A percentile compares a stretch with the other conserved stretches of the same genome.
Evolutionary conservation across 225 moss, liverwort and hornwort species (phyloP).

Genomic region (Sphagnum contortum): DNA sequence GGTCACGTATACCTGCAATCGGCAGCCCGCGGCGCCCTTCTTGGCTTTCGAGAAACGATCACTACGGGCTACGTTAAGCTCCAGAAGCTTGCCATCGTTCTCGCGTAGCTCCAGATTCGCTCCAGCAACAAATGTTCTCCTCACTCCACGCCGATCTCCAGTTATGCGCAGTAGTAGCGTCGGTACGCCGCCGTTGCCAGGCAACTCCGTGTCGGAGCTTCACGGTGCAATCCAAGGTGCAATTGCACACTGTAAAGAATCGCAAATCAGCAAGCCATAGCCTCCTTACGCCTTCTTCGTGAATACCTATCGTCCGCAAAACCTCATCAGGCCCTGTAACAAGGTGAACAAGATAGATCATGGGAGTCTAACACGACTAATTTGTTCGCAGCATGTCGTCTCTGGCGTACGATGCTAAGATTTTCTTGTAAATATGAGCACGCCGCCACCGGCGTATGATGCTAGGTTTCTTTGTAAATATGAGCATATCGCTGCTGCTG

Average conservation of each 20-base stretch:
- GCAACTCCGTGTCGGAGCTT: slow-evolving; percentile 46
- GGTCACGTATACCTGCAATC: slow-evolving; percentile 3
- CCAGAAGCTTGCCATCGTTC: slow-evolving; percentile 37
- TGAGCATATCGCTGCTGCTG: no score
- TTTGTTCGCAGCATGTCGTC: no score
- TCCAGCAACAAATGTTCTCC: slow-evolving; percentile 28
- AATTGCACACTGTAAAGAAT: slow-evolving; percentile 92
- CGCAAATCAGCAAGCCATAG: slow-evolving; percentile 18
- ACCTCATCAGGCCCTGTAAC: no score
- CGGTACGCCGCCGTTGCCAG: slow-evolving; percentile 25
- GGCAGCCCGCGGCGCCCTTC: slow-evolving; percentile 1
- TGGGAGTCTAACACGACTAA: no score
- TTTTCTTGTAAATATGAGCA: no score
- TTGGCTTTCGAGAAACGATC: slow-evolving; percentile 5
- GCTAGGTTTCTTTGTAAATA: no score
- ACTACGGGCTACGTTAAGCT: slow-evolving; percentile 11
- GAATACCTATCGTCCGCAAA: no score
- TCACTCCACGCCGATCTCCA: slow-evolving; percentile 13
- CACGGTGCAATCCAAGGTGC: slow-evolving; percentile 88
- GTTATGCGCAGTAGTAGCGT: slow-evolving; percentile 8
- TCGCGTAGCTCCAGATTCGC: slow-evolving; percentile 57
- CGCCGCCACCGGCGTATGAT: no score
- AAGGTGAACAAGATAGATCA: no score
- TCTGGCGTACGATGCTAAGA: no score
- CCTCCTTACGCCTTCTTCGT: no score